Evolutionary conservation across 2,329 filamentous ascomycete genomes (phyloP).

Genomic region (Sphaceloma murrayae): DNA sequence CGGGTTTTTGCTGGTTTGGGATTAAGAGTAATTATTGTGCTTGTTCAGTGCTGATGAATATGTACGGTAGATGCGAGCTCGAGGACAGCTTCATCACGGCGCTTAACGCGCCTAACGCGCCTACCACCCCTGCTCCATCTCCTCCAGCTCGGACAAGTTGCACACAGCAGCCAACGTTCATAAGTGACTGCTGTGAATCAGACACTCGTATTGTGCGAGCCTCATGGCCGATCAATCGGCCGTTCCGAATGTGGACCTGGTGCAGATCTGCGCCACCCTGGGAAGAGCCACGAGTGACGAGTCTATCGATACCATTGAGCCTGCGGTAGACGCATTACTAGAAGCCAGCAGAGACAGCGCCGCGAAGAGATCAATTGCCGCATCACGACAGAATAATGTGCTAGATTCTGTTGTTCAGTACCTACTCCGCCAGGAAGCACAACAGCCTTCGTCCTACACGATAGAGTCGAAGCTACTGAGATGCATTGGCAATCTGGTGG

Average conservation of each 20-base stretch:
- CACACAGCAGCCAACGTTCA: too few relatives aligned
- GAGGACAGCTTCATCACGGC: slow-evolving; percentile 14
- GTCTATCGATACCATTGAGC: neutral
- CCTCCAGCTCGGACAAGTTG: neutral
- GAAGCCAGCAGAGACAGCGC: neutral
- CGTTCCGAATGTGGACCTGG: neutral
- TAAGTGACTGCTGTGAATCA: too few relatives aligned
- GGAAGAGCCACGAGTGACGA: neutral
- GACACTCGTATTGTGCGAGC: neutral
- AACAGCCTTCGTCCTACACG: too few relatives aligned
- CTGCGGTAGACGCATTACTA: neutral
- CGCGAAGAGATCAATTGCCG: neutral
- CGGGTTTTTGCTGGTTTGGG: neutral
- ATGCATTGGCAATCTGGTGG: slow-evolving; percentile 19
- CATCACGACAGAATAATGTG: too few relatives aligned
- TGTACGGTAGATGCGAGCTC: slow-evolving; percentile 15
- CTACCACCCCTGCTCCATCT: neutral
- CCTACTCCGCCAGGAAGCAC: too few relatives aligned
- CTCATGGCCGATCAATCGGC: neutral
- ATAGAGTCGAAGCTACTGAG: slow-evolving; percentile 12
- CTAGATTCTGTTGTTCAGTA: too few relatives aligned
- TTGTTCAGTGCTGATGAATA: neutral
- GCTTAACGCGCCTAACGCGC: neutral
- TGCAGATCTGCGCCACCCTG: neutral
- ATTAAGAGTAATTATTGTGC: slow-evolving; percentile 7